phyloP scores from a whole-genome alignment of 352 stramenopile genomes.

The Pythium phragmiticola region DNA sequence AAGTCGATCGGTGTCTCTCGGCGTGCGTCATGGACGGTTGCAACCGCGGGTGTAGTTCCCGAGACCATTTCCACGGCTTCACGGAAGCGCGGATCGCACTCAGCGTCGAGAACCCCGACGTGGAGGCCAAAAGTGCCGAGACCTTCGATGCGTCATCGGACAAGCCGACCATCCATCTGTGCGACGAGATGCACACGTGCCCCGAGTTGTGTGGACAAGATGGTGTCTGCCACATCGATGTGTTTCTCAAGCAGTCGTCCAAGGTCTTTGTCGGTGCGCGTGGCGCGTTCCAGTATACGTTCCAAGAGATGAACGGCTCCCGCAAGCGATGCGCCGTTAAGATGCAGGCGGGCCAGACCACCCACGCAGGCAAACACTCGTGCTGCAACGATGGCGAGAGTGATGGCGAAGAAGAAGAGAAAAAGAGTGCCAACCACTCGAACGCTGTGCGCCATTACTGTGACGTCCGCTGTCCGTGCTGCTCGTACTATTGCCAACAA shows the following conservation, averaged over 20 bases:
- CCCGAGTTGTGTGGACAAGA: slow-evolving; percentile 49
- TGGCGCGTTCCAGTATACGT: slow-evolving; percentile 63
- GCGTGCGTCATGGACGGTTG: slow-evolving; percentile 65
- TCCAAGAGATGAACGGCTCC: slow-evolving; percentile 78
- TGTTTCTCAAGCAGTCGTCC: slow-evolving; percentile 65
- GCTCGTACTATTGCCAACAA: slow-evolving; percentile 76
- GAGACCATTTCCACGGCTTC: slow-evolving; percentile 73
- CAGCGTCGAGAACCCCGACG: slow-evolving; percentile 37
- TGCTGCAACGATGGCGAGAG: slow-evolving; percentile 34
- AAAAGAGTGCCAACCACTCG: slow-evolving; percentile 3
- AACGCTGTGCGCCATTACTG: slow-evolving; percentile 57
- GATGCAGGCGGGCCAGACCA: slow-evolving; percentile 45
- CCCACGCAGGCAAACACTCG: slow-evolving; percentile 45
- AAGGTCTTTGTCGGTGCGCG: slow-evolving; percentile 62
- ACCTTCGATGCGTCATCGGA: slow-evolving; percentile 38
- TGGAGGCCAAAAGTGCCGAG: slow-evolving; percentile 28
- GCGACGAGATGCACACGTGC: slow-evolving; percentile 51
- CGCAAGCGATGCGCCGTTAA: slow-evolving; percentile 56
- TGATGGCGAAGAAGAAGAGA: slow-evolving; percentile 18
- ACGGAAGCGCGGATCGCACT: slow-evolving; percentile 39
- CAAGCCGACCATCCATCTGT: slow-evolving; percentile 60
- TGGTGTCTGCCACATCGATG: slow-evolving; percentile 65
- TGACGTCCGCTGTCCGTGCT: slow-evolving; percentile 64
- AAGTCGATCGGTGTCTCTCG: slow-evolving; percentile 53
- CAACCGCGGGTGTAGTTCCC: slow-evolving; percentile 38